Conservation (phyloP, 345 rosid genomes). For the Kandelia obovata region DNA sequence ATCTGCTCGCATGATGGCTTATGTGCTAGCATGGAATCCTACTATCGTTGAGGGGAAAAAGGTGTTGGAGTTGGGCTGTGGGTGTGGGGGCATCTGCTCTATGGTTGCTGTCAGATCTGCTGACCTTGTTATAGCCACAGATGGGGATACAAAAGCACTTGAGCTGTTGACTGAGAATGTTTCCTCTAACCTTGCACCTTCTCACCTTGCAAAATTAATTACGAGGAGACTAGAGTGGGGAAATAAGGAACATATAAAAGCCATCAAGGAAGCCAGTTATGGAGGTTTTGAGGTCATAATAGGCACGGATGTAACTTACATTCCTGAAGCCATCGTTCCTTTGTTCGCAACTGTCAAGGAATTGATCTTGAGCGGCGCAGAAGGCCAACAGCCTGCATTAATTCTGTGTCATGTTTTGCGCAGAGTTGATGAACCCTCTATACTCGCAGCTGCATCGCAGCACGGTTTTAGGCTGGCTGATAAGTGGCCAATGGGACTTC, state of each 20-base stretch:
- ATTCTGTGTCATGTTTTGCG: slow-evolving; percentile 76
- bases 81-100: slow-evolving; percentile 84
- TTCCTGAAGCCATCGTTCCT: slow-evolving; percentile 61
- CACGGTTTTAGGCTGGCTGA: slow-evolving; percentile 65
- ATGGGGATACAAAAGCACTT: slow-evolving; percentile 62
- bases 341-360: slow-evolving; percentile 73
- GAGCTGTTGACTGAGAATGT: slow-evolving; percentile 55
- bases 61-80: slow-evolving; percentile 78
- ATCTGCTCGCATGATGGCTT: slow-evolving; percentile 81
- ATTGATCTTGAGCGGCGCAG: slow-evolving; percentile 36
- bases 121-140: slow-evolving; percentile 67
- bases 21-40: slow-evolving; percentile 67
- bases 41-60: slow-evolving; percentile 59
- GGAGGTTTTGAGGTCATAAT: slow-evolving; percentile 72
- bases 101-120: slow-evolving; percentile 73
- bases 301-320: slow-evolving; percentile 78
- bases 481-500: slow-evolving; percentile 49
- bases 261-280: slow-evolving; percentile 33
- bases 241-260: slow-evolving; percentile 51
- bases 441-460: slow-evolving; percentile 58
- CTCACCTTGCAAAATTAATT: slow-evolving; percentile 39
- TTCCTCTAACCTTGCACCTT: slow-evolving; percentile 44
- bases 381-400: slow-evolving; percentile 40
- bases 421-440: slow-evolving; percentile 67
- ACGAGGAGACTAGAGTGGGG: slow-evolving; percentile 72